These are phyloP conservation scores for Vicia sativa DNA, from an alignment of 306 rosid genomes.

Conservation along the genomic window DNA sequence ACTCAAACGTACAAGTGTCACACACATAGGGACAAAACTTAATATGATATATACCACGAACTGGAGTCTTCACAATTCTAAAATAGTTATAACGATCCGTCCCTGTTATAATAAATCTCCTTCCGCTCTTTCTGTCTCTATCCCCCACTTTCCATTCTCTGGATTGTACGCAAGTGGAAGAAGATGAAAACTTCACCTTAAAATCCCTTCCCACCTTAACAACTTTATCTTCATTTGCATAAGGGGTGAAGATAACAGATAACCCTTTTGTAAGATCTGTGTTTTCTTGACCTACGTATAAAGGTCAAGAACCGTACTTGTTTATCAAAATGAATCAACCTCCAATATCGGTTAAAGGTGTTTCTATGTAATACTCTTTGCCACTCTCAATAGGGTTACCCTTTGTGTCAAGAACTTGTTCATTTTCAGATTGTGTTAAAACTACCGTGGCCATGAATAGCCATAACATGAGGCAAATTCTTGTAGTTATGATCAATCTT, in stretches of 20 bases:
- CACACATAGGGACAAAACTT: conserved; percentile 62
- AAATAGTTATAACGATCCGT: conserved; percentile 37
- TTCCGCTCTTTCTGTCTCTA: conserved; percentile 4
- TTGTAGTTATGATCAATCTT: neutral
- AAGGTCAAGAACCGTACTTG: conserved; percentile 45
- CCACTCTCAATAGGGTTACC: conserved; percentile 48
- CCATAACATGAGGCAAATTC: conserved; percentile 21
- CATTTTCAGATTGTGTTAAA: conserved; percentile 35
- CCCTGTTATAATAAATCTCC: conserved; percentile 46
- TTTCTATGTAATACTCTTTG: conserved; percentile 59
- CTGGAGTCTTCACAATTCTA: conserved; percentile 21
- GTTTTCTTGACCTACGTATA: conserved; percentile 51
- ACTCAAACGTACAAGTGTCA: conserved; percentile 45
- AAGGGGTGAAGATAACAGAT: conserved; percentile 50
- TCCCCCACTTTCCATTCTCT: conserved; percentile 52
- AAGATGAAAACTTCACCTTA: conserved; percentile 41
- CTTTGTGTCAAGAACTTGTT: conserved; percentile 50
- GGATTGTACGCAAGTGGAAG: conserved; percentile 33
- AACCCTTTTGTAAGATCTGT: conserved; percentile 33
- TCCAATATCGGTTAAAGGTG: conserved; percentile 58
- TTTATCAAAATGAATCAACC: conserved; percentile 51
- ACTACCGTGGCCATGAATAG: conserved; percentile 39
- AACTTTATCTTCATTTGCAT: conserved; percentile 33
- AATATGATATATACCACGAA: conserved; percentile 37
- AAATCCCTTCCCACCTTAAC: conserved; percentile 48